These are phyloP conservation scores for Mortierella sp. DNA, from an alignment of 371 early-diverging fungal genomes.

Conservation along the genomic window DNA sequence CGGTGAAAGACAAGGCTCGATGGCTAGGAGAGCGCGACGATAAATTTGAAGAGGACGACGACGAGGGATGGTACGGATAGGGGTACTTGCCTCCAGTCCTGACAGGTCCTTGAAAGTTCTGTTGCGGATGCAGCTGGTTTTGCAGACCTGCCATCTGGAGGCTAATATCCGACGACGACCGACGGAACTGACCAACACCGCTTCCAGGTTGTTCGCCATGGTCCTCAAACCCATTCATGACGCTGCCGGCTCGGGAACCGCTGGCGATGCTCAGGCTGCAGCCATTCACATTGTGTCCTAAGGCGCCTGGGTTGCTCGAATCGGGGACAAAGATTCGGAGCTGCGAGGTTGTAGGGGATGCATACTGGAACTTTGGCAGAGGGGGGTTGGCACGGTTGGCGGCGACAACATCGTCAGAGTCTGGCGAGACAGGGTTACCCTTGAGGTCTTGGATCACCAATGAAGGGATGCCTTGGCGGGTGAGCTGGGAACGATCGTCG, in stretches of 20 bases:
- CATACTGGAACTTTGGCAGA: slow-evolving; percentile 41
- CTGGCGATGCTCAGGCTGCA: slow-evolving; percentile 10
- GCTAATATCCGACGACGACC: slow-evolving; percentile 32
- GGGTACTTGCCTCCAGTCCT: slow-evolving; percentile 26
- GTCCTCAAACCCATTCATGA: background rate
- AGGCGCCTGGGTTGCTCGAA: background rate
- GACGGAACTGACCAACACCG: slow-evolving; percentile 7
- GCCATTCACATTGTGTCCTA: background rate
- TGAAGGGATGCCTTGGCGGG: slow-evolving; percentile 22
- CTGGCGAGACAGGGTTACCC: slow-evolving; percentile 30
- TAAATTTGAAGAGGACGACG: slow-evolving; percentile 4
- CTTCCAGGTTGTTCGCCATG: background rate
- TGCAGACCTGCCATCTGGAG: slow-evolving; percentile 14
- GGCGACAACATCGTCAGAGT: slow-evolving; percentile 12
- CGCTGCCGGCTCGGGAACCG: slow-evolving; percentile 20
- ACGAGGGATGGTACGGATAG: slow-evolving; percentile 11
- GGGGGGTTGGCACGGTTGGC: slow-evolving; percentile 15
- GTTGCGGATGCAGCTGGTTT: background rate
- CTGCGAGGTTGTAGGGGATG: slow-evolving; percentile 44
- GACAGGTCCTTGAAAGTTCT: background rate
- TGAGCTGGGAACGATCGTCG: slow-evolving; percentile 39
- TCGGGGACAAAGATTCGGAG: slow-evolving; percentile 48
- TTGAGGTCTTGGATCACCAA: slow-evolving; percentile 34
- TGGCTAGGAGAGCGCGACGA: slow-evolving; percentile 8
- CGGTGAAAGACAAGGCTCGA: slow-evolving; percentile 4